phyloP scores from a whole-genome alignment of 345 rosid genomes.

The Lumnitzera littorea region DNA sequence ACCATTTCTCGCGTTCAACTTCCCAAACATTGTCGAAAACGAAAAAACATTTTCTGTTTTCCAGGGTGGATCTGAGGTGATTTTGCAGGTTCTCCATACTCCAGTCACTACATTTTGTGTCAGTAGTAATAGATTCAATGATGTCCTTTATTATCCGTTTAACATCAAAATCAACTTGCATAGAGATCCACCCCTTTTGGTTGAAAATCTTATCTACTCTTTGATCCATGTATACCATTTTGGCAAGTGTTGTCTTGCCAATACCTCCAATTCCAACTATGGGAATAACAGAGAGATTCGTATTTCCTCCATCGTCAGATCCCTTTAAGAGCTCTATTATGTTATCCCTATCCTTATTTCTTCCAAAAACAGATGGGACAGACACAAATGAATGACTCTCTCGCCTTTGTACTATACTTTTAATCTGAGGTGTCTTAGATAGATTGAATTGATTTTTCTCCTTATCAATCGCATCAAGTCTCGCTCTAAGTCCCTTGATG shows the following conservation, averaged over 20 bases:
- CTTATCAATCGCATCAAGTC: conserved; percentile 4
- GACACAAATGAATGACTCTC: conserved; percentile 15
- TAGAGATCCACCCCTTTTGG: conserved; percentile 11
- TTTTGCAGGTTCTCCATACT: conserved; percentile 7
- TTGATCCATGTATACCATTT: conserved; percentile 15
- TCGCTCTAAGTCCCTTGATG: conserved; percentile 7
- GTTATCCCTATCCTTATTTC: conserved; percentile 8
- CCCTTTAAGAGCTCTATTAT: conserved; percentile 4
- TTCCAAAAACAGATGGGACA: conserved; percentile 12
- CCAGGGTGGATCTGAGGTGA: background rate
- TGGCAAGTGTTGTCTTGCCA: conserved; percentile 20
- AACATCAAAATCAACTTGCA: conserved; percentile 1
- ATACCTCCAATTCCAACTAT: conserved; percentile 19
- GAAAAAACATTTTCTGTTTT: conserved; percentile 5
- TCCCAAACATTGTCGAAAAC: conserved; percentile 14
- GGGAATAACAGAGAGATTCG: conserved; percentile 13
- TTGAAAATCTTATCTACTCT: conserved; percentile 7
- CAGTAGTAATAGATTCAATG: background rate
- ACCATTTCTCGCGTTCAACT: background rate
- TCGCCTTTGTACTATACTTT: background rate
- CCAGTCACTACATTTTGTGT: background rate
- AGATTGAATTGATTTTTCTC: conserved; percentile 1
- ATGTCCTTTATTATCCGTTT: conserved; percentile 1
- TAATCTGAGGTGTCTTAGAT: background rate
- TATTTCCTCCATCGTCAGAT: background rate